Base-by-base conservation (phyloP, 306 rosid species). In the Arachis stenosperma region DNA sequence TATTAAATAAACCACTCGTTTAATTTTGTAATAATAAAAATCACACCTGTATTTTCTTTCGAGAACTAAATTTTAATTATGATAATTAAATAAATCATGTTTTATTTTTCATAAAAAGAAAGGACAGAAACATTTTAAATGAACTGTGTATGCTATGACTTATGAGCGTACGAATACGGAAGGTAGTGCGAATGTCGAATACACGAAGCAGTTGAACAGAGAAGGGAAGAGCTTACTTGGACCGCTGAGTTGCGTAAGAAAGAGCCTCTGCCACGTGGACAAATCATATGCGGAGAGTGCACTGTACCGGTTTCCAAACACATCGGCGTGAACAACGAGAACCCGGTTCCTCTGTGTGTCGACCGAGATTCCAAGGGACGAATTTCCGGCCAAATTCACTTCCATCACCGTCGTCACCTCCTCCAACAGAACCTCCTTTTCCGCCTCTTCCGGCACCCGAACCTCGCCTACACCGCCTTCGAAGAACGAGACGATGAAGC, bases 221-320 rank as follows among this genome's bases (percentile, higher is more conserved):
- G 10, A 46, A 3, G n/a, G 9, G 51, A 2, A 50, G 55, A 71
- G 43, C 91, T 87, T 79, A 94, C 98, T 73, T 11, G 84, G 87
- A 42, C 82, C 87, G 29, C 70, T 33, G 65, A 91, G 97, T 15
- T 78, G 90, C 9, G 97, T 84, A 11, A 91, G 86, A 79, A 91
- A 94, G 43, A 89, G 64, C 13, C 91, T 86, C 30, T 88, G 75
- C 91, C 90, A 89, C 52, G 94, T 72, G 41, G 92, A 74, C 73
- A 91, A 71, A 81, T 94, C 98, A 22, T 89, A 89, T 4, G 97
- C 98, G 0, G 81, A 80, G 8, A 94, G 80, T 3, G 89, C 94
- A 14, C 87, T 58, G 61, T 88, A 89, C 6, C 82, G 78, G 52
- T 82, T 86, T 2, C 92, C 81, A 9, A 86, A 14, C 9, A 74